phyloP scores from a whole-genome alignment of 805 yeast species.

The Sungouiella thailandica region DNA sequence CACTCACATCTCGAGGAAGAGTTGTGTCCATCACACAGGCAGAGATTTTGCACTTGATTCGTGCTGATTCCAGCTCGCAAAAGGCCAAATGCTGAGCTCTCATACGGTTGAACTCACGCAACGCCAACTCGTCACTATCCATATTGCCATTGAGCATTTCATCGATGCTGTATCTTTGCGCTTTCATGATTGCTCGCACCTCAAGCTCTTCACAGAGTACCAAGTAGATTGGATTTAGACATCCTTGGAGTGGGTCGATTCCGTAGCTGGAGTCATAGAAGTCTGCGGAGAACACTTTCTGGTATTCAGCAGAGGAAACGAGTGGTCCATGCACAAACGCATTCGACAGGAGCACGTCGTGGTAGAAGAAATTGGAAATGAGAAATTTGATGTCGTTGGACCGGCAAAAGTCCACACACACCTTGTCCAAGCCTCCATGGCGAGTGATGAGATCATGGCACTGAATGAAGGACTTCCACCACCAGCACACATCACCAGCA shows the following conservation, averaged over 20 bases:
- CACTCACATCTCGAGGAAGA: conserved; percentile 13
- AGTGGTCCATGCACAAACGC: conserved; percentile 15
- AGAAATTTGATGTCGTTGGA: conserved; percentile 40
- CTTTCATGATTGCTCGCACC: neutral
- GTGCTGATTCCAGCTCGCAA: conserved; percentile 1
- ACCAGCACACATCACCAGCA: conserved; percentile 24
- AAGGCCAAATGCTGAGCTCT: neutral
- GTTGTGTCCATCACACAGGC: conserved; percentile 10
- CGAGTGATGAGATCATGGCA: conserved; percentile 24
- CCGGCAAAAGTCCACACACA: conserved; percentile 24
- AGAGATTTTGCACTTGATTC: conserved; percentile 13
- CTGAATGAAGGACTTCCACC: conserved; percentile 34
- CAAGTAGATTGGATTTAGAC: conserved; percentile 33
- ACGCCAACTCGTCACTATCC: neutral
- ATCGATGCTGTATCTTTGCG: neutral
- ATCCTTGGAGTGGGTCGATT: conserved; percentile 42
- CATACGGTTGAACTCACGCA: neutral
- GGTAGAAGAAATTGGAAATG: conserved; percentile 37
- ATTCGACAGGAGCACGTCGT: conserved; percentile 37
- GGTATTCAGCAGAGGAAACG: conserved; percentile 24
- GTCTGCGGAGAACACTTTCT: conserved; percentile 11
- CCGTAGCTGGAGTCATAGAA: conserved; percentile 21
- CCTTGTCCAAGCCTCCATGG: conserved; percentile 35
- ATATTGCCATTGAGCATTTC: conserved; percentile 1
- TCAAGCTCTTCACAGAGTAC: conserved; percentile 30